Percentiles rank a stretch among this genome's conserved stretches.
These are phyloP conservation scores for Rhodotorula taiwanensis DNA, from an alignment of 768 basidiomycete species.

Conservation along the genomic window DNA sequence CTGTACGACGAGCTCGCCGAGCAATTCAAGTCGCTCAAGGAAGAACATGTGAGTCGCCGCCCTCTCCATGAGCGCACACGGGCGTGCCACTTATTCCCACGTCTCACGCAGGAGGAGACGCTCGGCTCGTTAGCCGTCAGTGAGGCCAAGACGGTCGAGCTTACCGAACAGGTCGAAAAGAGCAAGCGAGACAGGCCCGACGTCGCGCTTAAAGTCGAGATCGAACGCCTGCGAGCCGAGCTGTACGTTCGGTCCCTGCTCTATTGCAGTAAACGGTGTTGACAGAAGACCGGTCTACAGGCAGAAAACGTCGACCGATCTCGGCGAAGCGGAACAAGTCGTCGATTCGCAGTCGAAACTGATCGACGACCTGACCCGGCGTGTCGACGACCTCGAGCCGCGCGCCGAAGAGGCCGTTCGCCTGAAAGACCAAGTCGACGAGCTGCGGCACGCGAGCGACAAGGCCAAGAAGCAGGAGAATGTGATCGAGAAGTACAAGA, in stretches of 20 bases:
- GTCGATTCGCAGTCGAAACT: slow-evolving; percentile 68
- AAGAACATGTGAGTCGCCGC: slow-evolving; percentile 24
- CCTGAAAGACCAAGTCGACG: slow-evolving; percentile 89
- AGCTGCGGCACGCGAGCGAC: slow-evolving; percentile 87
- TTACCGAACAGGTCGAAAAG: neutral
- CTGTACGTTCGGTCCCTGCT: slow-evolving; percentile 58
- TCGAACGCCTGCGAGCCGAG: slow-evolving; percentile 70
- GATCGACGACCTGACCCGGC: slow-evolving; percentile 63
- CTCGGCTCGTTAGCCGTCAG: slow-evolving; percentile 1
- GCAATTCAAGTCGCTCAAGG: slow-evolving; percentile 65
- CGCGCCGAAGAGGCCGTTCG: slow-evolving; percentile 69
- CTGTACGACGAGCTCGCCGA: slow-evolving; percentile 68
- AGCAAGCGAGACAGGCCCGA: slow-evolving; percentile 9
- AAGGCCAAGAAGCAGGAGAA: slow-evolving; percentile 89
- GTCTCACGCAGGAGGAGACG: slow-evolving; percentile 54
- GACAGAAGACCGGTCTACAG: slow-evolving; percentile 47
- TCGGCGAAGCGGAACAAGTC: slow-evolving; percentile 71
- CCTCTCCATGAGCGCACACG: neutral
- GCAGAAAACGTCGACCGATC: slow-evolving; percentile 88
- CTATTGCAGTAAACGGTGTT: neutral
- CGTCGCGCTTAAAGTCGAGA: slow-evolving; percentile 63
- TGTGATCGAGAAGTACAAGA: slow-evolving; percentile 97
- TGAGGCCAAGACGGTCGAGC: neutral
- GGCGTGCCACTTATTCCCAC: neutral
- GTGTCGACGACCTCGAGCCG: slow-evolving; percentile 68